A percentile compares a stretch with the other conserved stretches of the same genome.
These are phyloP conservation scores for Zymoseptoria brevis DNA, from an alignment of 2,329 filamentous ascomycete genomes.

Conservation along the genomic window DNA sequence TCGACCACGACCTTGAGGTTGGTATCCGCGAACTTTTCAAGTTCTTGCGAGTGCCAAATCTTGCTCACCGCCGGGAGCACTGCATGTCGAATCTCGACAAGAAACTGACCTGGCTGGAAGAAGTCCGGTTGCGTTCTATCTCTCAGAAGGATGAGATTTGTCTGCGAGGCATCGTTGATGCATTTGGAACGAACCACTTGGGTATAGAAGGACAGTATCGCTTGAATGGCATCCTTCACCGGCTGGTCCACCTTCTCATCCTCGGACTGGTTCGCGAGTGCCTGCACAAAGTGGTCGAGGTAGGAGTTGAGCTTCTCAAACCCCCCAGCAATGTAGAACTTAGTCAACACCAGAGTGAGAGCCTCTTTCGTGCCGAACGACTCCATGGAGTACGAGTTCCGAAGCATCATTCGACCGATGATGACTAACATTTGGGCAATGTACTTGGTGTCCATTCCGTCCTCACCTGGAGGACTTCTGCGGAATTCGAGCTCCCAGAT, in stretches of 20 bases:
- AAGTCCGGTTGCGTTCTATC: slow-evolving; percentile 46
- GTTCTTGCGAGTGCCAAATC: slow-evolving; percentile 77
- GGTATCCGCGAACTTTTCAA: slow-evolving; percentile 69
- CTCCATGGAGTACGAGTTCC: slow-evolving; percentile 21
- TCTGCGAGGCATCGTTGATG: slow-evolving; percentile 67
- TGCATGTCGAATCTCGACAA: slow-evolving; percentile 76
- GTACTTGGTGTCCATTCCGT: slow-evolving; percentile 20
- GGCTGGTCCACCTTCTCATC: slow-evolving; percentile 10
- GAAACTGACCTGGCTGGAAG: slow-evolving; percentile 64
- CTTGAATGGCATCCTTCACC: slow-evolving; percentile 50
- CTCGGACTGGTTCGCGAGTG: slow-evolving; percentile 36
- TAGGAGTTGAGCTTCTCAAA: slow-evolving; percentile 60
- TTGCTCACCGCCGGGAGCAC: slow-evolving; percentile 67
- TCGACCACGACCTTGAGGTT: slow-evolving; percentile 75
- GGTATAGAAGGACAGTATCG: slow-evolving; percentile 74
- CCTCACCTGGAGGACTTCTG: slow-evolving; percentile 16
- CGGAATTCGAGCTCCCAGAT: slow-evolving; percentile 22
- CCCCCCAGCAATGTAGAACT: slow-evolving; percentile 76
- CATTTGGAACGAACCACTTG: slow-evolving; percentile 70
- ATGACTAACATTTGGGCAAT: slow-evolving; percentile 16
- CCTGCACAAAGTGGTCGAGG: slow-evolving; percentile 22
- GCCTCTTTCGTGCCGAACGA: slow-evolving; percentile 24
- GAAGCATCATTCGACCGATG: slow-evolving; percentile 19
- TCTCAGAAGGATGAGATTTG: slow-evolving; percentile 45
- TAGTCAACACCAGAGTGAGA: slow-evolving; percentile 68